Evolutionary conservation across 257 asterid genomes (phyloP).

Genomic region (Nicotiana benthamiana): DNA sequence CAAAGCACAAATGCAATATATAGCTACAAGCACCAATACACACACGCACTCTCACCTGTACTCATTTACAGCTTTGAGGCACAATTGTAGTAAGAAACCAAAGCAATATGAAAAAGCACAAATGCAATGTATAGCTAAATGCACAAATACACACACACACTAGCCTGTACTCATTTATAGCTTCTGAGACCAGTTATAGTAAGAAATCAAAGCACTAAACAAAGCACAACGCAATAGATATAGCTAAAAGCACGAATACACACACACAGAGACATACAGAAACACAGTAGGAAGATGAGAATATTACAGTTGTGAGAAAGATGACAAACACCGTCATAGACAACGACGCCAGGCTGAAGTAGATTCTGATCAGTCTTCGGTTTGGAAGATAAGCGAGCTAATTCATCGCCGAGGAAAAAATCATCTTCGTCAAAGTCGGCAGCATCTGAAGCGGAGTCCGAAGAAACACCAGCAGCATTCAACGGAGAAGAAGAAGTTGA

Average conservation of each 20-base stretch:
- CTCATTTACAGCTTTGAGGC: too few relatives aligned
- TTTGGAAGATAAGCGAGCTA: slow-evolving; percentile 10
- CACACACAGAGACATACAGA: too few relatives aligned
- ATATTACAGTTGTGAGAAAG: slow-evolving; percentile 65
- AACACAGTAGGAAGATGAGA: not conserved
- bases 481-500: not conserved
- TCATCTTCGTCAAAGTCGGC: slow-evolving; percentile 28
- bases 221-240: not conserved
- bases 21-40: not conserved
- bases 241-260: not conserved
- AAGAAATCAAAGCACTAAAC: not conserved
- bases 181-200: not conserved
- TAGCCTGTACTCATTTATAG: not conserved
- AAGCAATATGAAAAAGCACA: too few relatives aligned
- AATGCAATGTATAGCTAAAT: too few relatives aligned
- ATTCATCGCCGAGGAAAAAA: slow-evolving; percentile 12
- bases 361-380: slow-evolving; percentile 26
- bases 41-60: too few relatives aligned
- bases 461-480: slow-evolving; percentile 5
- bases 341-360: slow-evolving; percentile 72
- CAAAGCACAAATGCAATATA: not conserved
- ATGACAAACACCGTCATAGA: slow-evolving; percentile 91
- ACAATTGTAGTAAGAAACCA: too few relatives aligned
- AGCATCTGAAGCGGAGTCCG: not conserved
- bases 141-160: too few relatives aligned